phyloP scores from a whole-genome alignment of 352 stramenopile species.

The Phytophthora cactorum region DNA sequence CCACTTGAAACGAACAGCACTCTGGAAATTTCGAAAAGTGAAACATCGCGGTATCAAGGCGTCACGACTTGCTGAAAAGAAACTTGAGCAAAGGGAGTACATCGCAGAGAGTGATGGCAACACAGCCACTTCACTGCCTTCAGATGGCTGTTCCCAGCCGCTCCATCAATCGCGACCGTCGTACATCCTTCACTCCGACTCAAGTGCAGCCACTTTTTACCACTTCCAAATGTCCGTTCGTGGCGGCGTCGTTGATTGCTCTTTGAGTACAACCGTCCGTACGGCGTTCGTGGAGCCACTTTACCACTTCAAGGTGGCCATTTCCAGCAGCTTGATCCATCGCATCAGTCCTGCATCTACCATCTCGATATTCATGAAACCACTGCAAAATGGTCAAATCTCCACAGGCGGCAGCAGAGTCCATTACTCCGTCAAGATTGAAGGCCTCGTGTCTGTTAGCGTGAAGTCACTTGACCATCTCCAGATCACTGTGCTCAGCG shows the following conservation, averaged over 20 bases:
- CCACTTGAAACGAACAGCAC: conserved; percentile 7
- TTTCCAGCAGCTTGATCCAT: neutral
- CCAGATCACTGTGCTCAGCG: neutral
- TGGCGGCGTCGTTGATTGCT: conserved; percentile 9
- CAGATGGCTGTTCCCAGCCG: conserved; percentile 4
- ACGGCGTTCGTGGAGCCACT: conserved; percentile 9
- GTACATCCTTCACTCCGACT: conserved; percentile 16
- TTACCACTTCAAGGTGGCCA: neutral
- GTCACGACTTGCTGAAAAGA: neutral
- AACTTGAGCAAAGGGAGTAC: neutral
- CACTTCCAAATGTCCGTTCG: conserved; percentile 7
- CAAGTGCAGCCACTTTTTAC: conserved; percentile 9
- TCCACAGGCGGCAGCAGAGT: neutral
- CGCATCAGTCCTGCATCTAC: neutral
- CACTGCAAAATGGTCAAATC: conserved; percentile 6
- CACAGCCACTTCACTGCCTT: conserved; percentile 14
- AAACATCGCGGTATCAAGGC: neutral
- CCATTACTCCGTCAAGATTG: neutral
- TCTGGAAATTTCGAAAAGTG: conserved; percentile 4
- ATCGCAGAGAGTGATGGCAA: neutral
- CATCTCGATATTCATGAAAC: neutral
- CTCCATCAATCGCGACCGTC: neutral
- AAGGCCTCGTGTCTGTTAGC: conserved; percentile 2
- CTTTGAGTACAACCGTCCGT: conserved; percentile 1
- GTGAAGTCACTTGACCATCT: conserved; percentile 2